phyloP scores from a whole-genome alignment of 306 rosid genomes.

The Citrullus amarus region DNA sequence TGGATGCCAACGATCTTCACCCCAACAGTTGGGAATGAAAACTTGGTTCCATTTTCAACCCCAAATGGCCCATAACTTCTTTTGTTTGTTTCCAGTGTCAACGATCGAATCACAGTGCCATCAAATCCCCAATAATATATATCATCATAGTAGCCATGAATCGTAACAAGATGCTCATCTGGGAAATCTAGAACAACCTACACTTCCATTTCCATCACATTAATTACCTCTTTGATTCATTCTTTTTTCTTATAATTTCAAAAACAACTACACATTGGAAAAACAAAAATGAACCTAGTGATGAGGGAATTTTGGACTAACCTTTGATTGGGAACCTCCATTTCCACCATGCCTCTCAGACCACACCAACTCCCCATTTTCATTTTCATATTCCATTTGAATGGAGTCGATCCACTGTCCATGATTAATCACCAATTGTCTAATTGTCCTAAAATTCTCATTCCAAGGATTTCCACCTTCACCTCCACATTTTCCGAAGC shows the following conservation, averaged over 20 bases:
- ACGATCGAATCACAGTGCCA: not conserved
- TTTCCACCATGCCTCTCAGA: conserved; percentile 1
- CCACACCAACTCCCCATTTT: not conserved
- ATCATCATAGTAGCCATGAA: not conserved
- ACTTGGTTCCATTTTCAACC: not conserved
- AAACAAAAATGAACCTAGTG: not conserved
- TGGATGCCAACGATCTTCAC: not conserved
- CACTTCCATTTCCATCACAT: not conserved
- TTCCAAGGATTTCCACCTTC: not conserved
- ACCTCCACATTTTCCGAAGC: not conserved
- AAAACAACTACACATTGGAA: not conserved
- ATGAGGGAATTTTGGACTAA: not conserved
- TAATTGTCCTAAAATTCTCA: not conserved
- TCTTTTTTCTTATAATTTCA: not conserved
- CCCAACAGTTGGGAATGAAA: not conserved
- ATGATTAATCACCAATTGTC: not conserved
- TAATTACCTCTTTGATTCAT: not conserved
- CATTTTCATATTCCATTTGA: not conserved
- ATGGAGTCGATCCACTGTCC: not conserved
- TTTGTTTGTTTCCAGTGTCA: not conserved
- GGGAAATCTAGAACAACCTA: not conserved
- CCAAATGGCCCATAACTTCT: not conserved
- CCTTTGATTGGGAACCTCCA: not conserved
- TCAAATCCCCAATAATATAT: not conserved
- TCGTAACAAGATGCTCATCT: not conserved